Evolutionary conservation across 768 basidiomycete species (phyloP).

Genomic region (Pleurotus tuber-regium): DNA sequence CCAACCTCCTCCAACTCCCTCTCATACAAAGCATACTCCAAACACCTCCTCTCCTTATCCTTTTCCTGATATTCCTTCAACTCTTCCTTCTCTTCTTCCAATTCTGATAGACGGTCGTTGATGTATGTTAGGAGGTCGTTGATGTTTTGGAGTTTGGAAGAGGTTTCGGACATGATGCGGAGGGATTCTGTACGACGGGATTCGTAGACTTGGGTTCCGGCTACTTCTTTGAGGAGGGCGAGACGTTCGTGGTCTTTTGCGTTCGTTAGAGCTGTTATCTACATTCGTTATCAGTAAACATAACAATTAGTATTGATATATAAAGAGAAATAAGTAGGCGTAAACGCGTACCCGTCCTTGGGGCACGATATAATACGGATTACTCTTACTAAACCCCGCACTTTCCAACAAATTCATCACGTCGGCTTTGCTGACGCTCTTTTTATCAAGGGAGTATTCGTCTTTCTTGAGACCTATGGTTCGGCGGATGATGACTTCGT

Average conservation of each 20-base stretch:
- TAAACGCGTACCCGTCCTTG: constrained; percentile 78
- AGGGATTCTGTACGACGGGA: constrained; percentile 88
- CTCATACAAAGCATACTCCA: constrained; percentile 94
- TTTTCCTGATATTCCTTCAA: constrained; percentile 95
- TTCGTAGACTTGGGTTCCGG: constrained; percentile 97
- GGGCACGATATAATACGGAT: constrained; percentile 98
- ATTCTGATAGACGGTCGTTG: constrained; percentile 82
- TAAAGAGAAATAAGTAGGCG: neutral
- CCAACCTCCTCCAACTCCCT: constrained; percentile 88
- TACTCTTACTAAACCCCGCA: constrained; percentile 97
- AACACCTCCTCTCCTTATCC: constrained; percentile 89
- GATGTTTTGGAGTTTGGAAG: constrained; percentile 89
- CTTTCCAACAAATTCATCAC: constrained; percentile 96
- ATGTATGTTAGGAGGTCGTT: constrained; percentile 88
- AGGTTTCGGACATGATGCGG: constrained; percentile 97
- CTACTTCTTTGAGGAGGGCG: constrained; percentile 95
- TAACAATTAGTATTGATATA: constrained; percentile 12
- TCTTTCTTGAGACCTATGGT: constrained; percentile 99
- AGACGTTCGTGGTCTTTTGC: constrained; percentile 95
- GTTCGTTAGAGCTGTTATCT: constrained; percentile 97
- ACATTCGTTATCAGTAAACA: neutral
- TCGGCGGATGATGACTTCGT: constrained; percentile 83
- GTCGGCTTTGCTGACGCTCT: constrained; percentile 93
- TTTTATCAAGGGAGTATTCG: constrained; percentile 96
- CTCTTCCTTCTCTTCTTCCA: constrained; percentile 98